Evolutionary conservation across 2,329 filamentous ascomycete genomes (phyloP).

Genomic region (Exophiala calicioides): DNA sequence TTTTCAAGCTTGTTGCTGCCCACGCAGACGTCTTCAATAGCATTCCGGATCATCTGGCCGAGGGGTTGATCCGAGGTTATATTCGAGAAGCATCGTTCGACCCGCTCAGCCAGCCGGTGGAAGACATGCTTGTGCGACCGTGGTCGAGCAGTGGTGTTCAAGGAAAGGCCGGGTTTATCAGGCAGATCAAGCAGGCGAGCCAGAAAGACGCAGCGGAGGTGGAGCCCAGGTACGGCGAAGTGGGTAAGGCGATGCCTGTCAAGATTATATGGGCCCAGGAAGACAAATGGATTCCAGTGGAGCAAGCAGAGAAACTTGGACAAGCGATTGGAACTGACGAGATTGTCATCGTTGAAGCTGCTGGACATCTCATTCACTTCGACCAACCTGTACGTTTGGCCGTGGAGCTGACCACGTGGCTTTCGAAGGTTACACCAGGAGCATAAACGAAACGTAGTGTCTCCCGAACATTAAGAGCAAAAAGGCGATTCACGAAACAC

Average conservation of each 20-base stretch:
- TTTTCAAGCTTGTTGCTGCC: constrained; percentile 45
- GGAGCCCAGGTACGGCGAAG: constrained; percentile 41
- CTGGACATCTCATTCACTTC: constrained; percentile 49
- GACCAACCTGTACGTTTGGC: constrained; percentile 45
- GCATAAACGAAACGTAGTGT: too few species aligned
- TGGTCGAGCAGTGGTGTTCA: constrained; percentile 36
- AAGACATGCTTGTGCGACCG: constrained; percentile 40
- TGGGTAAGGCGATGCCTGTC: constrained; percentile 41
- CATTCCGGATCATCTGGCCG: constrained; percentile 35
- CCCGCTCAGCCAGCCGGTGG: constrained; percentile 35
- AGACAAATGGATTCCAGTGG: constrained; percentile 47
- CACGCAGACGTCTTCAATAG: constrained; percentile 40
- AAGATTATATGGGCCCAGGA: constrained; percentile 49
- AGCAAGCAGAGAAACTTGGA: constrained; percentile 39
- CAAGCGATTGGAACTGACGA: constrained; percentile 37
- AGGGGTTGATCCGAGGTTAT: constrained; percentile 45
- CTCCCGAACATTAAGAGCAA: too few species aligned
- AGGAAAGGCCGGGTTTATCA: constrained; percentile 41
- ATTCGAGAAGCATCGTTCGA: constrained; percentile 42
- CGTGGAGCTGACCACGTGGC: constrained; percentile 42
- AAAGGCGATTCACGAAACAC: background rate
- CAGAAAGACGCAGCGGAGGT: constrained; percentile 37
- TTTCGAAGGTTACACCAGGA: constrained; percentile 16
- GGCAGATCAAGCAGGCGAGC: constrained; percentile 44
- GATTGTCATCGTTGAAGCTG: constrained; percentile 41